Percentiles rank a stretch among this genome's conserved stretches.
Evolutionary conservation across 2,329 filamentous ascomycete genomes (phyloP).

Genomic region (Penicillium decumbens): DNA sequence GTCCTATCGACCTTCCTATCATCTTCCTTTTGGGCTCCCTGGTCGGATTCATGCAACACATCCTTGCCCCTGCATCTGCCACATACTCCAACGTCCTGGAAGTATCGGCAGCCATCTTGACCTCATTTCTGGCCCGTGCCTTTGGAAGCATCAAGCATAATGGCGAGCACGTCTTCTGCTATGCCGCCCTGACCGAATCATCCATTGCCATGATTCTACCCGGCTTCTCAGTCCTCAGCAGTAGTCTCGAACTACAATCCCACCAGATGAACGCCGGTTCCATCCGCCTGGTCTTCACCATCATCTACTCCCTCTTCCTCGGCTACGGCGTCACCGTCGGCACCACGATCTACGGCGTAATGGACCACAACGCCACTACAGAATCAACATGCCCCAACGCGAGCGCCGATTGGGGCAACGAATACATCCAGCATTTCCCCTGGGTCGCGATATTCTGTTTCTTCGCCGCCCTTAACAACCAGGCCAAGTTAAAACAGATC

Average conservation of each 20-base stretch:
- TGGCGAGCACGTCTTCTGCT: slow-evolving; percentile 55
- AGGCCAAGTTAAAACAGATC: slow-evolving; percentile 70
- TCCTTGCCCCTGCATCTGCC: slow-evolving; percentile 68
- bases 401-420: slow-evolving; percentile 42
- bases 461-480: slow-evolving; percentile 71
- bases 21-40: slow-evolving; percentile 66
- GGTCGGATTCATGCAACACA: slow-evolving; percentile 67
- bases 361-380: slow-evolving; percentile 52
- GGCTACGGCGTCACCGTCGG: slow-evolving; percentile 67
- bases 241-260: slow-evolving; percentile 61
- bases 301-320: slow-evolving; percentile 66
- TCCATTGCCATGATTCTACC: slow-evolving; percentile 67
- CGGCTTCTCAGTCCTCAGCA: slow-evolving; percentile 57
- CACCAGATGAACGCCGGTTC: slow-evolving; percentile 64
- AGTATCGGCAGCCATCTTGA: slow-evolving; percentile 55
- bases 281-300: slow-evolving; percentile 43
- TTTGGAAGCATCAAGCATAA: slow-evolving; percentile 57
- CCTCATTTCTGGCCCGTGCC: slow-evolving; percentile 61
- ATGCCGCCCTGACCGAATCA: slow-evolving; percentile 44
- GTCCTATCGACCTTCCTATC: slow-evolving; percentile 52
- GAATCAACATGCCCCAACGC: slow-evolving; percentile 38
- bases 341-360: slow-evolving; percentile 56
- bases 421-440: slow-evolving; percentile 54
- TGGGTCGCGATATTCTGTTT: slow-evolving; percentile 70
- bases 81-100: slow-evolving; percentile 46